Evolutionary conservation across 305 asterid species (phyloP).

Genomic region (Fraxinus angustifolia): DNA sequence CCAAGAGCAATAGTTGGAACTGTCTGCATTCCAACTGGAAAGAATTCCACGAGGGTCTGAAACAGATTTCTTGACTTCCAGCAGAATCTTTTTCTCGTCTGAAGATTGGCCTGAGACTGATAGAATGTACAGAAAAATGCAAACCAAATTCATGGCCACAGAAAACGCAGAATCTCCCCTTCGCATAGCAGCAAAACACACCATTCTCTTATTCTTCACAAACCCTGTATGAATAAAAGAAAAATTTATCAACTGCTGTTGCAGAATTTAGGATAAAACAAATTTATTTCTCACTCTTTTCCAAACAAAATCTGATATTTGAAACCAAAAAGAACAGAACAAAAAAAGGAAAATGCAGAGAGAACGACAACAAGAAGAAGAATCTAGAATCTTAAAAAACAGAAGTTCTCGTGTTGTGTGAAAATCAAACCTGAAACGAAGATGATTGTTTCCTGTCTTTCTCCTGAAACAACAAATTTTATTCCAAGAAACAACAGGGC

Average conservation of each 20-base stretch:
- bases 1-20: slow-evolving; percentile 44
- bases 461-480: background rate
- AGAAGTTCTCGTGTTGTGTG: background rate
- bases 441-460: slow-evolving; percentile 4
- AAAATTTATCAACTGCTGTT: background rate
- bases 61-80: slow-evolving; percentile 40
- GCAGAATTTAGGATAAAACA: background rate
- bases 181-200: slow-evolving; percentile 19
- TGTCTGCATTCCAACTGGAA: slow-evolving; percentile 37
- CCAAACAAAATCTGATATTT: slow-evolving; percentile 8
- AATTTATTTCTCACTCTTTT: background rate
- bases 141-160: slow-evolving; percentile 29
- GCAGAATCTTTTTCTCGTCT: slow-evolving; percentile 38
- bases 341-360: slow-evolving; percentile 12
- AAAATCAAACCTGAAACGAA: slow-evolving; percentile 10
- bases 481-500: slow-evolving; percentile 24
- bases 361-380: background rate
- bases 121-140: slow-evolving; percentile 21
- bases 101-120: slow-evolving; percentile 26
- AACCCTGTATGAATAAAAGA: slow-evolving; percentile 1
- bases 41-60: slow-evolving; percentile 43
- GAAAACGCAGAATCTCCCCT: slow-evolving; percentile 16
- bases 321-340: background rate
- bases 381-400: slow-evolving; percentile 17
- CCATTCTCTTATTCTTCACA: slow-evolving; percentile 25